Evolutionary conservation across 208 protist species (phyloP), one percentile per base, ranked within the genome.

Genomic region (Naegleria fowleri): DNA sequence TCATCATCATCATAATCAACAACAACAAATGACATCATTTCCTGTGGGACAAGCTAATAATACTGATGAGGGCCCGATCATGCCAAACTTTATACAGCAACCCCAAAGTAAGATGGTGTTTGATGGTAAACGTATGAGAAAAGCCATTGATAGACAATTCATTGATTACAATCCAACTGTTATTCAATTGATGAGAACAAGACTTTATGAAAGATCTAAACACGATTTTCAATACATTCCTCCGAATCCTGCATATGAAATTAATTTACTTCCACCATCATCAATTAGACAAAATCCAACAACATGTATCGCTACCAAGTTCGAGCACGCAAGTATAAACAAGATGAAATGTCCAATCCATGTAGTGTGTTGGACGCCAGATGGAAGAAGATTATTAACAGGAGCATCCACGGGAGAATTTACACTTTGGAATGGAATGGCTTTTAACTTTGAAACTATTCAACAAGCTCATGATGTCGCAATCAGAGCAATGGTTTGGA

Each of bases 371-470:
- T 97, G 94, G 93, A 96, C 94, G 29, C 95, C 95, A 9, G 95
- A 96, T 16, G 95, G 93, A 33, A 91, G 95, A 41, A 90, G 94
- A 75, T 85, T 96, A 48, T n/a, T 97, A 6, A 96, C 94, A 38
- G 95, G 95, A n/a, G 48, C 83, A 51, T 41, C 55, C 19, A 95
- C 79, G 75, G 97, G 97, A 86, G 96, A 98, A 91, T 97, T 98
- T 90, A 98, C 97, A 87, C 88, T 98, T 19, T 98, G 97, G 97
- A 97, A 98, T 92, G 97, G 97, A 40, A 92, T 97, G n/a, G 94
- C 93, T 6, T 98, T 98, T 92, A 97, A 98, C 90, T 98, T 98
- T 91, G 97, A 97, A 91, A 97, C 95, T 5, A 97, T 97, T 51
- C 86, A 94, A 84, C 92, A 95, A 93, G 94, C 94, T 15, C 91